Evolutionary conservation across 805 yeast species (phyloP).

Genomic region (Saccharomycopsis sp.): DNA sequence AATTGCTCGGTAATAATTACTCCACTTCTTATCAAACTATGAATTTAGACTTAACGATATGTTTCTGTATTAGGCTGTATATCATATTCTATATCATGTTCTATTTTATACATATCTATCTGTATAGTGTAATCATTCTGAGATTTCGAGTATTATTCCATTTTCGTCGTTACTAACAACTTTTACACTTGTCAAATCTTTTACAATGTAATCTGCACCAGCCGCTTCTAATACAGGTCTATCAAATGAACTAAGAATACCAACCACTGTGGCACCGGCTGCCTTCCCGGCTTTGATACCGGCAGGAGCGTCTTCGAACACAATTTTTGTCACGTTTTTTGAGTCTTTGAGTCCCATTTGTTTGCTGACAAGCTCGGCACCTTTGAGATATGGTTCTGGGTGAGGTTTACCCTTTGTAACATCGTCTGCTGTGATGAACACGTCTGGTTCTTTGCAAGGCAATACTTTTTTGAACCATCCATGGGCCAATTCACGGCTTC

Average conservation of each 20-base stretch:
- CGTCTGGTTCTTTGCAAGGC: constrained; percentile 55
- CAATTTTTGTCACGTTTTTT: constrained; percentile 42
- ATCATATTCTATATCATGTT: no score
- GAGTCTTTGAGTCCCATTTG: constrained; percentile 33
- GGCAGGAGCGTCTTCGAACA: constrained; percentile 87
- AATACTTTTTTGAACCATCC: constrained; percentile 65
- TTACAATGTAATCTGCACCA: constrained; percentile 79
- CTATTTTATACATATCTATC: no score
- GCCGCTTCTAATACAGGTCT: constrained; percentile 49
- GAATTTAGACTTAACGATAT: no score
- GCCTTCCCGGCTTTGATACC: constrained; percentile 79
- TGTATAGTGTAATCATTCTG: neutral
- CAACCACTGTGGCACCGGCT: constrained; percentile 78
- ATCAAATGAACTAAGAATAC: constrained; percentile 75
- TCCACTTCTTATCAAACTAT: no score
- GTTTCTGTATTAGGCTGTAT: no score
- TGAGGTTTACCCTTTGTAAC: constrained; percentile 79
- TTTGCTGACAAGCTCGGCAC: constrained; percentile 31
- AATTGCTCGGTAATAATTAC: no score
- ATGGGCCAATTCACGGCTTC: constrained; percentile 69
- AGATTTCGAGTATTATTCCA: constrained; percentile 21
- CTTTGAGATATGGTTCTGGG: constrained; percentile 73
- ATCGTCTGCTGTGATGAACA: constrained; percentile 77
- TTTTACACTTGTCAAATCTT: constrained; percentile 58
- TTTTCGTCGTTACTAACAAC: constrained; percentile 47